phyloP scores from a whole-genome alignment of 768 basidiomycete genomes.

The Hysterangium stoloniferum region DNA sequence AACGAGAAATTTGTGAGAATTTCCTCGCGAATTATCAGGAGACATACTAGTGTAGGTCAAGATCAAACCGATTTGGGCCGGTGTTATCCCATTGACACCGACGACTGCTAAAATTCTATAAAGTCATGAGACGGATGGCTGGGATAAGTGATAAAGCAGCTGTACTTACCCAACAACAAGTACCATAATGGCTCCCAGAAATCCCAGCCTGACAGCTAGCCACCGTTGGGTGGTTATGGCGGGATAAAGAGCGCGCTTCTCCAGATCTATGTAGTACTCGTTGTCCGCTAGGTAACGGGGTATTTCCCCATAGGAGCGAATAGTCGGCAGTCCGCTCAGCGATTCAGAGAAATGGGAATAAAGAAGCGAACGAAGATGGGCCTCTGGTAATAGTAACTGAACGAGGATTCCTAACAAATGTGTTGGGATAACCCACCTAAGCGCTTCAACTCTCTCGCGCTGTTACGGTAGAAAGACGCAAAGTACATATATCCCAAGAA shows the following conservation, averaged over 20 bases:
- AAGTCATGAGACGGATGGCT: neutral
- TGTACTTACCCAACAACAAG: slow-evolving; percentile 36
- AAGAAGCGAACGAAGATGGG: slow-evolving; percentile 64
- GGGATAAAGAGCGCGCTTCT: slow-evolving; percentile 63
- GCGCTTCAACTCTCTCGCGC: slow-evolving; percentile 66
- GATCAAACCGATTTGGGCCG: slow-evolving; percentile 65
- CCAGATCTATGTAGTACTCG: slow-evolving; percentile 59
- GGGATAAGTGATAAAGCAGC: neutral
- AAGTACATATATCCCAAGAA: slow-evolving; percentile 57
- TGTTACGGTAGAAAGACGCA: slow-evolving; percentile 60
- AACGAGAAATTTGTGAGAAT: neutral
- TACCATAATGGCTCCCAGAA: slow-evolving; percentile 52
- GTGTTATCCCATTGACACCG: slow-evolving; percentile 46
- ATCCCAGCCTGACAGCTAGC: slow-evolving; percentile 67
- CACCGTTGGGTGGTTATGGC: slow-evolving; percentile 65
- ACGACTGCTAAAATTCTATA: slow-evolving; percentile 33
- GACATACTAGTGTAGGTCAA: slow-evolving; percentile 54
- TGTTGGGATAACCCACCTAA: slow-evolving; percentile 24
- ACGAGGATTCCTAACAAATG: neutral
- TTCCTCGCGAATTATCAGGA: neutral
- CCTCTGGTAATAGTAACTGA: slow-evolving; percentile 32
- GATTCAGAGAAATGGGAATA: slow-evolving; percentile 78
- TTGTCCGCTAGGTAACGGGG: slow-evolving; percentile 58
- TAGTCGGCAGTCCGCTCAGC: slow-evolving; percentile 60
- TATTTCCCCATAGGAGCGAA: slow-evolving; percentile 64